Percentiles rank a stretch among this genome's conserved stretches.
Evolutionary conservation across 768 basidiomycete species (phyloP).

Genomic region (Hypsizygus marmoreus): DNA sequence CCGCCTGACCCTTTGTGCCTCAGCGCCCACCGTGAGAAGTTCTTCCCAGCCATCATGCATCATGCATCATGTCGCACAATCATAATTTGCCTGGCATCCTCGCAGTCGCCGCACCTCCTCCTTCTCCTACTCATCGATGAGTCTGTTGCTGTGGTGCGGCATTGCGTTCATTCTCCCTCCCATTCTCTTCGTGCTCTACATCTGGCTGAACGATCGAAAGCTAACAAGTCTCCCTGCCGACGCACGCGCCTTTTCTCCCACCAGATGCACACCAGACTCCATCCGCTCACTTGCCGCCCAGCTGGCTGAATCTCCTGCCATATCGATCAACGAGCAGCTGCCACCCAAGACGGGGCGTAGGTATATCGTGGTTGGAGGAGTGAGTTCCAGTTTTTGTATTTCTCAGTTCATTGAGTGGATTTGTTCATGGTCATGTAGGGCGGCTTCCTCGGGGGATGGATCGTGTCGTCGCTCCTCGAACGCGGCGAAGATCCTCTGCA

Average conservation of each 20-base stretch:
- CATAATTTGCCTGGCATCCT: too few species aligned
- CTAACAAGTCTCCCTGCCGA: slow-evolving; percentile 51
- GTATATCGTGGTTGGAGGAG: slow-evolving; percentile 79
- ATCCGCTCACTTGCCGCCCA: slow-evolving; percentile 38
- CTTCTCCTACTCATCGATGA: slow-evolving; percentile 9
- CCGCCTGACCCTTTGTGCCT: too few species aligned
- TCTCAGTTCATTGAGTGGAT: neutral
- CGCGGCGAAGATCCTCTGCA: slow-evolving; percentile 69
- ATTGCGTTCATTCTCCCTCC: slow-evolving; percentile 8
- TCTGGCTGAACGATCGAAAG: slow-evolving; percentile 51
- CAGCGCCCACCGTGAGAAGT: too few species aligned
- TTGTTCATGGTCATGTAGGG: slow-evolving; percentile 42
- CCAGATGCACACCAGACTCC: slow-evolving; percentile 47
- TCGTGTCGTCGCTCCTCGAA: slow-evolving; percentile 64
- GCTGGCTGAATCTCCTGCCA: slow-evolving; percentile 33
- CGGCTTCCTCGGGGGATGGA: slow-evolving; percentile 80
- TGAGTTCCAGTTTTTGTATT: slow-evolving; percentile 16
- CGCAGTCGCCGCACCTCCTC: too few species aligned
- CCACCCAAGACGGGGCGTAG: slow-evolving; percentile 71
- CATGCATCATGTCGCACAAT: too few species aligned
- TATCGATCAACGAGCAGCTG: slow-evolving; percentile 45
- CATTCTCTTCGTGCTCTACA: slow-evolving; percentile 29
- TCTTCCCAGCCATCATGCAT: too few species aligned
- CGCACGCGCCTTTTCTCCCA: slow-evolving; percentile 50
- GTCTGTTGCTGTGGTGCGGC: neutral